Evolutionary conservation across 306 rosid species (phyloP), one percentile per base, ranked within the genome.

Genomic region (Cucumis hystrix): DNA sequence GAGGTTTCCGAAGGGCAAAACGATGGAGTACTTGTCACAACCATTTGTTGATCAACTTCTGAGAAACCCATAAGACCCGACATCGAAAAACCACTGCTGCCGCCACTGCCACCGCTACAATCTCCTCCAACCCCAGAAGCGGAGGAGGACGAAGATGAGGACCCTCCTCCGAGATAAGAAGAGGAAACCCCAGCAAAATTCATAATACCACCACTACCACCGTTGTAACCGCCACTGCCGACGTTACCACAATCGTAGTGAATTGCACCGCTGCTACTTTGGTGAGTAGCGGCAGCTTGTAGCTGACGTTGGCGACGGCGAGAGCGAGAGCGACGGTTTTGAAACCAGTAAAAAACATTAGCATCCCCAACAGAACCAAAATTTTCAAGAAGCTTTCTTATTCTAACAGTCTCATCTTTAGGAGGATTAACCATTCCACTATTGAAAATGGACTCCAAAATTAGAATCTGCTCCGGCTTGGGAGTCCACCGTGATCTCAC

Each of bases 261-360:
- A 83, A 76, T 74, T 86, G 89, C 90, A 88, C 87, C 86, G 21
- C 60, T 78, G 17, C 40, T 69, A 23, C 52, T 63, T 49, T 83
- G 83, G 4, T 85, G 89, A 51, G 57, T 70, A 0, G 94, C 63
- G 0, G 49, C 77, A 0, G 77, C 96, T 37, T 86, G 91, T 75
- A 90, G 41, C 92, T 92, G 99, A 12, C 99, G 90, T 61, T 92
- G 99, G 45, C 99, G 95, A 82, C 99, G 97, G 73, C 97, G 94
- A 15, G 98, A 90, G 82, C 98, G 80, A 2, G 98, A 95, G 2
- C 98, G 91, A 3, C 99, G 92, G 84, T 95, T 95, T 75, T 95
- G 99, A 78, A 95, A 95, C 99, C 97, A 95, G 88, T 95, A 95
- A 78, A 95, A 95, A 79, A 95, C 97, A 78, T 95, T 95, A 28